Percentiles rank a stretch among this genome's conserved stretches.
These are phyloP conservation scores for Dictyostelium citrinum DNA, from an alignment of 78 protist species.

Conservation along the genomic window DNA sequence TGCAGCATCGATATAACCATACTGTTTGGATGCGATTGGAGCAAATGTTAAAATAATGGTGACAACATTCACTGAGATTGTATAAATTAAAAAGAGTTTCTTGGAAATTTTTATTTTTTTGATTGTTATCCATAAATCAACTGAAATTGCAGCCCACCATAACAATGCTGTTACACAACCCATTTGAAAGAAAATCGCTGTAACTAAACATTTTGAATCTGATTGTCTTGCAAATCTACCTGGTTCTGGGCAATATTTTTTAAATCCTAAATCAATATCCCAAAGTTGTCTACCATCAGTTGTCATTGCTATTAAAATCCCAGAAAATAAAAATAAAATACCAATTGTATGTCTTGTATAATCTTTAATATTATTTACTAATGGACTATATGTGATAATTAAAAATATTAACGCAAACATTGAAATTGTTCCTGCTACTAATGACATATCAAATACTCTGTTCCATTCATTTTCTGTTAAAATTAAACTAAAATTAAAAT, in stretches of 20 bases:
- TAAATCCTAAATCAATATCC: neutral
- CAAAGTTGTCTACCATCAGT: neutral
- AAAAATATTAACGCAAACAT: neutral
- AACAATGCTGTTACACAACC: neutral
- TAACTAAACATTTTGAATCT: neutral
- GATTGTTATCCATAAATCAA: constrained; percentile 30
- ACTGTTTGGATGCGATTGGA: neutral
- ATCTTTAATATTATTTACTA: neutral
- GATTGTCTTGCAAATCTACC: constrained; percentile 22
- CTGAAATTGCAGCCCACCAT: neutral
- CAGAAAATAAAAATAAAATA: neutral
- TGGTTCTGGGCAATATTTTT: neutral
- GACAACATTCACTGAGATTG: neutral
- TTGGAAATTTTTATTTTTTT: neutral
- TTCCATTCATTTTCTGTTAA: neutral
- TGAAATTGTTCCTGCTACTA: neutral
- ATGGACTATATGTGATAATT: neutral
- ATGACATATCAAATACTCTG: neutral
- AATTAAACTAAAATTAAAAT: neutral
- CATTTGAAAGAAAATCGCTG: neutral
- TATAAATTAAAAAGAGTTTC: neutral
- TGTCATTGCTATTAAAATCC: neutral
- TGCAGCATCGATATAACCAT: neutral
- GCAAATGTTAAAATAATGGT: neutral
- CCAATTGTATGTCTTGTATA: neutral